These are phyloP conservation scores for Pseudocercospora musae DNA, from an alignment of 2,329 filamentous ascomycete species.

Conservation along the genomic window DNA sequence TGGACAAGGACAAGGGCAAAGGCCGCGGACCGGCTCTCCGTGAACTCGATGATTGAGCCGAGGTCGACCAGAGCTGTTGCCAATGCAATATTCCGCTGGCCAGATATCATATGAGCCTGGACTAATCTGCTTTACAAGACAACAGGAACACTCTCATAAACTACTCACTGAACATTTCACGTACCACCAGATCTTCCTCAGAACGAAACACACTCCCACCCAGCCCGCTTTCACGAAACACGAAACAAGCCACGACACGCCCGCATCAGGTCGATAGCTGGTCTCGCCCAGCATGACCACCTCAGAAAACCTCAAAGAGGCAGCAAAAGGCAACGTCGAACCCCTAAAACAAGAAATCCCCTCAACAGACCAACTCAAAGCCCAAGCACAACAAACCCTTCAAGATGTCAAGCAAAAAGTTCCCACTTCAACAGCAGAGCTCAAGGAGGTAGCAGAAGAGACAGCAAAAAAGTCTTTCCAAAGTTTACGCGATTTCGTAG, in stretches of 20 bases:
- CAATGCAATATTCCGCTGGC: background rate
- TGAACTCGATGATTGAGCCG: background rate
- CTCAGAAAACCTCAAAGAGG: slow-evolving; percentile 20
- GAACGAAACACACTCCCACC: background rate
- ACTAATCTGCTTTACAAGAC: background rate
- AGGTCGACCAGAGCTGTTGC: background rate
- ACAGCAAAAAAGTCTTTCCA: slow-evolving; percentile 55
- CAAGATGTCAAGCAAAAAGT: slow-evolving; percentile 22
- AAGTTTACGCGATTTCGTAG: slow-evolving; percentile 75
- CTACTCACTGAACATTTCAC: background rate
- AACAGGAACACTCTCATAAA: background rate
- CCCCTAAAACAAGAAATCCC: slow-evolving; percentile 21
- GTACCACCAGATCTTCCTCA: background rate
- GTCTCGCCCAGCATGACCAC: slow-evolving; percentile 18
- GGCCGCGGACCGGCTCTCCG: background rate
- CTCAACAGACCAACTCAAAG: slow-evolving; percentile 16
- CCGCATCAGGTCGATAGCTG: background rate
- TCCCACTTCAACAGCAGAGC: slow-evolving; percentile 40
- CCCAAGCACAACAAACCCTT: slow-evolving; percentile 17
- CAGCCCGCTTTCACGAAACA: background rate
- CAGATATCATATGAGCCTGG: background rate
- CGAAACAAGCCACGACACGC: background rate
- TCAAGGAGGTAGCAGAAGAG: slow-evolving; percentile 52
- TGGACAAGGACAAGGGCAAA: background rate
- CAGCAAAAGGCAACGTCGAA: slow-evolving; percentile 20